Base-by-base conservation (phyloP, 2,329 filamentous ascomycete genomes). In the Coleophoma crateriformis region DNA sequence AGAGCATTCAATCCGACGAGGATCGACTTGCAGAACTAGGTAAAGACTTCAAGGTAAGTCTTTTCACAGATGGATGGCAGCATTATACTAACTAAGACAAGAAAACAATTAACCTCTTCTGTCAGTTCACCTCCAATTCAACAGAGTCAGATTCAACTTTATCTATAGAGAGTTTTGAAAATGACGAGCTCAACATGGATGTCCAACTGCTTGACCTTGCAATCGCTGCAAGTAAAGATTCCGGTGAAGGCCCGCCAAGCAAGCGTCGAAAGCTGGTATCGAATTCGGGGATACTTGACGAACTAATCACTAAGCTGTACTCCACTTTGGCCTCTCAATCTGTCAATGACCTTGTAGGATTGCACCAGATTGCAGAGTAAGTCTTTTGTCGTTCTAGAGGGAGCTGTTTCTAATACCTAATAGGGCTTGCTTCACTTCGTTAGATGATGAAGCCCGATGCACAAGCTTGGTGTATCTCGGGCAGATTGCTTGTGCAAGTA, bases 391-490 rank as follows among this genome's bases (percentile, higher is more conserved):
- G 13, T 14, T 13, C 11, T 33, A 41, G 27, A 45, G 12, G 41
- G 47, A 43, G 55, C 34, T 43, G 20, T 20, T 3, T 52, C 45
- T 55, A 39, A 47, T 15, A 47, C 45, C 49, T 53, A 43, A 52
- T 60, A 71, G 72, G 50, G 50, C 61, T 51, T 61, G 61, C 19
- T 82, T 82, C 59, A 58, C 70, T 12, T 61, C 65, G 13, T 64
- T 81, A 4, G 57, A 71, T 14, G 76, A 82, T 51, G 51, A 67
- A 7, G 68, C 74, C 20, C 76, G 79, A 59, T 80, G 75, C 56
- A 70, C 71, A 33, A 66, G 75, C 8, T 67, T 87, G 38, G 69
- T 79, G 35, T 62, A 76, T 11, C 61, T 90, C 13, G 79, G 82
- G 3, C 74, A 73, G 45, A 63, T 82, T 44, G 71, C 78, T 15